Evolutionary conservation across 495 filamentous ascomycete genomes (phyloP), one percentile per base, ranked within the genome.

Genomic region (Penicillium daleae): DNA sequence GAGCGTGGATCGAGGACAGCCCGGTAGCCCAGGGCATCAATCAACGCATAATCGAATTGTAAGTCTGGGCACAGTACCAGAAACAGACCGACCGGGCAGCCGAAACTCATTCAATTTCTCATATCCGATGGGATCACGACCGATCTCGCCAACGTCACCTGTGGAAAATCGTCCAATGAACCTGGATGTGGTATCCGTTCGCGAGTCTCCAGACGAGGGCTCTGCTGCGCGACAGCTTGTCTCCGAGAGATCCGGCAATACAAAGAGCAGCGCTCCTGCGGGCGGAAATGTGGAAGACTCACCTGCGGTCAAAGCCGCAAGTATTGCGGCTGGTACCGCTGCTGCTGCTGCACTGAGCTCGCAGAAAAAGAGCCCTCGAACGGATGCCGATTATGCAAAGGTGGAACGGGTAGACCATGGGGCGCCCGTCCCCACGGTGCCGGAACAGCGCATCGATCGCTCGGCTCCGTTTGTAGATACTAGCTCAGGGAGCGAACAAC

Each of bases 91-190:
- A 58, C 81, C 89, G 12, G 80, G 76, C 19, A 91, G 87, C 68
- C 80, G 85, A 65, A 85, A 79, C 44, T 92, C 90, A 3, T 80
- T 94, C 66, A 96, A 97, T 74, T 96, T 95, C 68, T 97, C 93
- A 7, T 91, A 92, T 40, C 92, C 92, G 4, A 87, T 86, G 67
- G 83, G 83, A 66, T 76, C 83, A 21, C 79, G 80, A 4, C 72
- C 76, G 1, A 82, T 66, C 31, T 82, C 82, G 40, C 78, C 76
- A 17, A 73, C 66, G n/a, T 57, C 65, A 13, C 44, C 60, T 6
- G n/a, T 35, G 15, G 66, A 70, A 33, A 66, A 71, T 63, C 55
- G 54, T 1, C 61, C 55, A 51, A 68, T 42, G 58, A 61, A 21
- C 52, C 66, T 59, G 27, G 52, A 62, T 8, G 40, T 56, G 21